phyloP scores from a whole-genome alignment of 371 early-diverging fungal species.

The Conidiobolus incongruus region DNA sequence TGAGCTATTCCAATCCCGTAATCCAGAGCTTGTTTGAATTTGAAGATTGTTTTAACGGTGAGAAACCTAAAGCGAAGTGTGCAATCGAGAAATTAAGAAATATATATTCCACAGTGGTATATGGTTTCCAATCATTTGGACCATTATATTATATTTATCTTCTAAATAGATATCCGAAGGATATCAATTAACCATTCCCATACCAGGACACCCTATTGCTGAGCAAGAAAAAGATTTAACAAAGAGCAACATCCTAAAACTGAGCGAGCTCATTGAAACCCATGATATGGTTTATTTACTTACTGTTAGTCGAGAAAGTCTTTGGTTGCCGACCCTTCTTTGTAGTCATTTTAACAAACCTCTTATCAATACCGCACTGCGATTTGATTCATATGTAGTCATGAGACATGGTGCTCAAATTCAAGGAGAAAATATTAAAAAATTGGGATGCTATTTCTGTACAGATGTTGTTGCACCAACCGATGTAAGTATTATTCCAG shows the following conservation, averaged over 20 bases:
- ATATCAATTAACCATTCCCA: constrained; percentile 53
- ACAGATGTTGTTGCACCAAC: constrained; percentile 87
- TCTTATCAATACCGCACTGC: constrained; percentile 82
- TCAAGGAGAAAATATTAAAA: constrained; percentile 6
- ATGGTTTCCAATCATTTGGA: constrained; percentile 4
- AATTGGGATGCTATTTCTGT: constrained; percentile 86
- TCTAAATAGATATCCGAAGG: constrained; percentile 35
- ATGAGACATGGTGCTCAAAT: constrained; percentile 74
- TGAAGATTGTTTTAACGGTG: constrained; percentile 62
- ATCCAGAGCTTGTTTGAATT: constrained; percentile 85
- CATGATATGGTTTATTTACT: constrained; percentile 79
- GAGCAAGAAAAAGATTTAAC: constrained; percentile 5
- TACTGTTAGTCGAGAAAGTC: constrained; percentile 84
- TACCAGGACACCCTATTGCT: constrained; percentile 73
- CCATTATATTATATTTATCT: background rate
- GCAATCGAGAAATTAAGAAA: constrained; percentile 50
- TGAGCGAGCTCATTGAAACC: constrained; percentile 30
- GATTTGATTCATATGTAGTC: constrained; percentile 89
- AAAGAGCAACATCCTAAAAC: constrained; percentile 19
- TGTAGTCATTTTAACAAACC: constrained; percentile 35
- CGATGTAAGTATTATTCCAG: constrained; percentile 32
- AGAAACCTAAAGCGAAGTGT: constrained; percentile 57
- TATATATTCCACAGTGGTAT: constrained; percentile 61
- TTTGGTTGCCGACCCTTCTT: constrained; percentile 85
- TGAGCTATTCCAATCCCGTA: constrained; percentile 88